Percentiles rank a stretch among this genome's conserved stretches.
Evolutionary conservation across 306 rosid genomes (phyloP).

Genomic region (Heteromeles arbutifolia): DNA sequence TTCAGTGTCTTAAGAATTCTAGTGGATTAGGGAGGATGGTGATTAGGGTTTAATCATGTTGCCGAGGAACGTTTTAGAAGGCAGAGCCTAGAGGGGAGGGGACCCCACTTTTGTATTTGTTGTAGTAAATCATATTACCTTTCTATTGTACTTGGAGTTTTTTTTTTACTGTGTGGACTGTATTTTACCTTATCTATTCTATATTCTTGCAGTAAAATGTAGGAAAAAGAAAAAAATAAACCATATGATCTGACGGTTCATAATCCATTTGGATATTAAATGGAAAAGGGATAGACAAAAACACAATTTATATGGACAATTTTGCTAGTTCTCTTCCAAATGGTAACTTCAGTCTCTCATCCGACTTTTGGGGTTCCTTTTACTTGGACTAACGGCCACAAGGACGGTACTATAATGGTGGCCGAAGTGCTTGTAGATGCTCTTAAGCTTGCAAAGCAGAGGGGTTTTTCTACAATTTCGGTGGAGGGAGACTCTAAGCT

Average conservation of each 20-base stretch:
- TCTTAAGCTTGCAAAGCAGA: no score
- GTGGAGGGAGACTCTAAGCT: no score
- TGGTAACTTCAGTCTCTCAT: no score
- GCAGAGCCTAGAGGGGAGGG: background rate
- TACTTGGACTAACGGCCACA: no score
- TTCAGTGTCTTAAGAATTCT: slow-evolving; percentile 2
- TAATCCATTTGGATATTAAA: background rate
- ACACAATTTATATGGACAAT: no score
- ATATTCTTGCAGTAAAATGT: background rate
- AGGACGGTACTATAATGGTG: no score
- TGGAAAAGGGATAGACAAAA: no score
- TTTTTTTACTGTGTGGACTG: background rate
- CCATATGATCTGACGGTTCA: background rate
- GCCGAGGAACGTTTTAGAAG: background rate
- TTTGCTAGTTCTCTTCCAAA: no score
- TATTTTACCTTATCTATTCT: background rate
- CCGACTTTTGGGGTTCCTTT: no score
- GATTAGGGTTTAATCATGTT: background rate
- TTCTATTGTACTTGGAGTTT: background rate
- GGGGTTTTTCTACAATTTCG: no score
- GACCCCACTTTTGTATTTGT: background rate
- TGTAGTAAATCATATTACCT: background rate
- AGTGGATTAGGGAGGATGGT: background rate
- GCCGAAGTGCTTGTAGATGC: no score
- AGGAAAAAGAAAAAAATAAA: background rate